Conservation (phyloP, 1,139 yeast genomes). For the Hyphopichia fennica region DNA sequence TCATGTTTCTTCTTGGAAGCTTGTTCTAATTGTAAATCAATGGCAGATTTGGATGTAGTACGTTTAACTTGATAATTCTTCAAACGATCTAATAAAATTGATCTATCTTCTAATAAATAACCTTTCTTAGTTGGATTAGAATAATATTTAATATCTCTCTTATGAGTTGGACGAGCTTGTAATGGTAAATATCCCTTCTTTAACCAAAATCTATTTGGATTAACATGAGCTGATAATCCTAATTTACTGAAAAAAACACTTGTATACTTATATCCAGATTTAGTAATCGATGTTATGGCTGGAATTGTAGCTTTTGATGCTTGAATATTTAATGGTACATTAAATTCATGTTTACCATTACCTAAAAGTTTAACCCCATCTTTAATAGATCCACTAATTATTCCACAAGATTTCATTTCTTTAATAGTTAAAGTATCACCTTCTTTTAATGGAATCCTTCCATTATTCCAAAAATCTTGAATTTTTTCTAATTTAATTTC, state of each 20-base stretch:
- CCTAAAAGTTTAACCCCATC: slow-evolving; percentile 86
- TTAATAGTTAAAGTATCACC: slow-evolving; percentile 64
- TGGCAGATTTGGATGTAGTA: slow-evolving; percentile 22
- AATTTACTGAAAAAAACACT: slow-evolving; percentile 70
- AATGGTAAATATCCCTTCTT: slow-evolving; percentile 80
- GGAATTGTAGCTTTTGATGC: slow-evolving; percentile 77
- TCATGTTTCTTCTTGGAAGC: slow-evolving; percentile 27
- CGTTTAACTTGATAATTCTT: slow-evolving; percentile 18
- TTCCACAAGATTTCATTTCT: slow-evolving; percentile 70
- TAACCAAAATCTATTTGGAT: slow-evolving; percentile 68
- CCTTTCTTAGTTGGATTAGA: slow-evolving; percentile 74
- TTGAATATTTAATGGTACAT: slow-evolving; percentile 68
- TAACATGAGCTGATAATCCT: slow-evolving; percentile 70
- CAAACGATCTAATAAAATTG: slow-evolving; percentile 40
- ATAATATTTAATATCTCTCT: slow-evolving; percentile 79
- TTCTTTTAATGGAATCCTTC: slow-evolving; percentile 63
- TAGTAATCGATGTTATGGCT: slow-evolving; percentile 75
- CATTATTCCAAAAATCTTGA: slow-evolving; percentile 62
- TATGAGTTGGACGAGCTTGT: slow-evolving; percentile 81
- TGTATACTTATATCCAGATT: slow-evolving; percentile 68
- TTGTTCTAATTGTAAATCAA: slow-evolving; percentile 29
- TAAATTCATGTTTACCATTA: slow-evolving; percentile 53
- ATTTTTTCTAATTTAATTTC: slow-evolving; percentile 60
- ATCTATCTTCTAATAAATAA: slow-evolving; percentile 52
- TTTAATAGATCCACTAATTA: slow-evolving; percentile 66